These are phyloP conservation scores for Aspergillus vadensis DNA, from an alignment of 2,329 filamentous ascomycete genomes.

Conservation along the genomic window DNA sequence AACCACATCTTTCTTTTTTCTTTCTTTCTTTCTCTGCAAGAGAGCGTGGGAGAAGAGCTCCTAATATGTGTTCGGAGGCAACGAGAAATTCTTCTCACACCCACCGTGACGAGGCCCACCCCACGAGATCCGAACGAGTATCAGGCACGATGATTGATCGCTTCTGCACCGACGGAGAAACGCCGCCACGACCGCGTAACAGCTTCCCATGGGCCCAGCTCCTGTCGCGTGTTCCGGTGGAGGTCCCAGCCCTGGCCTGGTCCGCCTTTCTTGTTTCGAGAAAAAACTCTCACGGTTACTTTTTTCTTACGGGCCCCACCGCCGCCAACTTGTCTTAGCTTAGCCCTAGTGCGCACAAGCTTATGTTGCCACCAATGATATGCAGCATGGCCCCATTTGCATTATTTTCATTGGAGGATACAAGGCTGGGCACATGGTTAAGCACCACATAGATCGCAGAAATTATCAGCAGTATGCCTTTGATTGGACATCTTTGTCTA, in stretches of 20 bases:
- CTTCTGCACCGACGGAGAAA: slow-evolving; percentile 10
- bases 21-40: slow-evolving; percentile 21
- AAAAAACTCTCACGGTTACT: background rate
- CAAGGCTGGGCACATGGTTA: background rate
- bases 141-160: slow-evolving; percentile 13
- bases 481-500: slow-evolving; percentile 8
- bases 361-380: slow-evolving; percentile 8
- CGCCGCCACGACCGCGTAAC: slow-evolving; percentile 11
- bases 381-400: background rate
- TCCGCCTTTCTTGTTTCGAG: slow-evolving; percentile 14
- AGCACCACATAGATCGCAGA: slow-evolving; percentile 10
- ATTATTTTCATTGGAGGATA: background rate
- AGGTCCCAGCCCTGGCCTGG: background rate
- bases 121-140: slow-evolving; percentile 12
- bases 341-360: slow-evolving; percentile 11
- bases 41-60: slow-evolving; percentile 6
- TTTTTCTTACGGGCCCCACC: background rate
- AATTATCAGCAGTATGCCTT: background rate
- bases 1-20: slow-evolving; percentile 26
- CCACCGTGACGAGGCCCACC: slow-evolving; percentile 15
- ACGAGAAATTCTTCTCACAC: slow-evolving; percentile 15
- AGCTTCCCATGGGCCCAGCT: slow-evolving; percentile 1
- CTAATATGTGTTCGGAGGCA: slow-evolving; percentile 14
- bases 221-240: slow-evolving; percentile 14
- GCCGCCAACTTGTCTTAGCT: background rate